Conservation (phyloP, 306 rosid species). For the Quercus dentata region DNA sequence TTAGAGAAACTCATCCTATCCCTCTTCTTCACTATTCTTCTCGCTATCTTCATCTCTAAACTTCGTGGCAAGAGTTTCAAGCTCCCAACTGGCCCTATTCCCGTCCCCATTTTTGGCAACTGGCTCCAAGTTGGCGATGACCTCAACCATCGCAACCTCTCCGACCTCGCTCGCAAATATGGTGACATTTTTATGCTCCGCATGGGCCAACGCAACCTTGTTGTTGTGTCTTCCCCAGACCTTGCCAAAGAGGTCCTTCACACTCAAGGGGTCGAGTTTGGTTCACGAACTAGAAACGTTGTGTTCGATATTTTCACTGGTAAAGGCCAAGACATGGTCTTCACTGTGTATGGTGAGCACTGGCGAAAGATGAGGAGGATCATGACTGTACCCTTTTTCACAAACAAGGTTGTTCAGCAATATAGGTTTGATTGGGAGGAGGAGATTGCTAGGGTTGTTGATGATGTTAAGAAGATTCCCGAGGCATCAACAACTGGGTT, state of each 20-base stretch:
- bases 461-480: constrained; percentile 42
- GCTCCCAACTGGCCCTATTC: constrained; percentile 47
- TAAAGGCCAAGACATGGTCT: constrained; percentile 37
- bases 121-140: constrained; percentile 61
- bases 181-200: too few relatives aligned
- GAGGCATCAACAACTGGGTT: constrained; percentile 36
- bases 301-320: too few relatives aligned
- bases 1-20: too few relatives aligned
- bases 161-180: too few relatives aligned
- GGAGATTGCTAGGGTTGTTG: constrained; percentile 44
- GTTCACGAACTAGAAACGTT: too few relatives aligned
- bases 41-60: constrained; percentile 37
- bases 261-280: too few relatives aligned
- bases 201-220: too few relatives aligned
- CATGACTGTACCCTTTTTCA: constrained; percentile 3
- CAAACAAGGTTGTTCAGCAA: too few relatives aligned
- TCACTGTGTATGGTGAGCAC: constrained; percentile 37
- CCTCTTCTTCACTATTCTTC: too few relatives aligned
- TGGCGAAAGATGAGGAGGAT: constrained; percentile 51
- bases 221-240: too few relatives aligned
- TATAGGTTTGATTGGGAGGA: constrained; percentile 29
- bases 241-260: too few relatives aligned
- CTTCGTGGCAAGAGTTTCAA: constrained; percentile 44
- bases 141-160: constrained; percentile 46
- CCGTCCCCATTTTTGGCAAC: constrained; percentile 45